Conservation (phyloP, 345 rosid species). For the Dipteronia dyeriana region DNA sequence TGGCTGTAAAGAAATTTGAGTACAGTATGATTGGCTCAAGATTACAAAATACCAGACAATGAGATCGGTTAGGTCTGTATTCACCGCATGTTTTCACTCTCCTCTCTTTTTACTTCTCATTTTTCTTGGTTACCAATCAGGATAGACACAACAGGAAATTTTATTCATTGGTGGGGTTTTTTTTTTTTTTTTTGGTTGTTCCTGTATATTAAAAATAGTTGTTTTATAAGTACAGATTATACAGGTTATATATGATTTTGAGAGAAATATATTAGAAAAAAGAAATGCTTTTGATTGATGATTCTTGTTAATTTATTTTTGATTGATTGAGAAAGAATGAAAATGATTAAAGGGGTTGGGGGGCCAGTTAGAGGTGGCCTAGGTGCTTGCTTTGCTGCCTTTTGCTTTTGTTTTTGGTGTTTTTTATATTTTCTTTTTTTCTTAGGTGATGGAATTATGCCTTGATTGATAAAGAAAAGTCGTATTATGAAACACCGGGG, state of each 20-base stretch:
- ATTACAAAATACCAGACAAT: slow-evolving; percentile 68
- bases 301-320: not conserved
- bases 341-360: not conserved
- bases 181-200: not conserved
- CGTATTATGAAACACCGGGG: no score
- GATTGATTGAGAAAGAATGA: not conserved
- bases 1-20: slow-evolving; percentile 71
- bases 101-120: not conserved
- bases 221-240: not conserved
- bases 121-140: not conserved
- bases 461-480: not conserved
- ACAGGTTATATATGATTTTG: not conserved
- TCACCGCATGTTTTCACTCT: not conserved
- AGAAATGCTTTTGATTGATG: not conserved
- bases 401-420: not conserved
- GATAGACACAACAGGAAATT: not conserved
- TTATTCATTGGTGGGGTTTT: not conserved
- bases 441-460: not conserved
- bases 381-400: not conserved
- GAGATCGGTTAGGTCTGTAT: slow-evolving; percentile 8
- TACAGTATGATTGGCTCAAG: slow-evolving; percentile 60
- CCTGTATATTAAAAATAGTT: not conserved
- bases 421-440: not conserved
- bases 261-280: not conserved
- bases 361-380: not conserved